These are phyloP conservation scores for Blastosporella zonata DNA, from an alignment of 1,284 basidiomycete genomes.

Conservation along the genomic window DNA sequence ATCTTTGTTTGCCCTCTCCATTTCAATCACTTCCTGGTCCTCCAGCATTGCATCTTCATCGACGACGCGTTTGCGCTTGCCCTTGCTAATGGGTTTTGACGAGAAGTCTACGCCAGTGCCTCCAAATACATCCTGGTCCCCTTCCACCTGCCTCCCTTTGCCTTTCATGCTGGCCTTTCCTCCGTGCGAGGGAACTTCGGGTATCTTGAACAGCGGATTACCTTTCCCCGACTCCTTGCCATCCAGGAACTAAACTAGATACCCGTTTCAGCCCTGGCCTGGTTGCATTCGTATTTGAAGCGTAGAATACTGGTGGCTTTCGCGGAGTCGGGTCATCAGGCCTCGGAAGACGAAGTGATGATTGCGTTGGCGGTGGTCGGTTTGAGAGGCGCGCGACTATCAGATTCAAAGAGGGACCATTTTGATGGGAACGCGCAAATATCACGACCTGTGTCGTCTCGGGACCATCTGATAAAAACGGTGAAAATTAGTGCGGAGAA, in stretches of 20 bases:
- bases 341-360: constrained; percentile 47
- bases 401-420: constrained; percentile 38
- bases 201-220: constrained; percentile 43
- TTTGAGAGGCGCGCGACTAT: constrained; percentile 57
- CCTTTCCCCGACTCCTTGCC: constrained; percentile 20
- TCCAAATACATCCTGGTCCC: constrained; percentile 51
- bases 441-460: constrained; percentile 68
- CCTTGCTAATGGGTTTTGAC: constrained; percentile 7
- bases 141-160: constrained; percentile 33
- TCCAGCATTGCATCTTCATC: constrained; percentile 6
- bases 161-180: constrained; percentile 26
- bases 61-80: constrained; percentile 12
- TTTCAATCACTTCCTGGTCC: constrained; percentile 10
- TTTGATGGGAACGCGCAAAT: constrained; percentile 44
- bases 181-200: constrained; percentile 35
- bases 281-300: constrained; percentile 18
- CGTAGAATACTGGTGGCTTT: constrained; percentile 46
- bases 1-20: constrained; percentile 43
- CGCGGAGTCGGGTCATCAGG: constrained; percentile 79
- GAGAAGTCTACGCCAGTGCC: constrained; percentile 7
- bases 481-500: not conserved
- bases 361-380: constrained; percentile 37
- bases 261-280: constrained; percentile 25
- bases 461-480: constrained; percentile 44
- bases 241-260: constrained; percentile 25